These are phyloP conservation scores for Cyclotella atomus DNA, from an alignment of 108 stramenopile species.

Conservation along the genomic window DNA sequence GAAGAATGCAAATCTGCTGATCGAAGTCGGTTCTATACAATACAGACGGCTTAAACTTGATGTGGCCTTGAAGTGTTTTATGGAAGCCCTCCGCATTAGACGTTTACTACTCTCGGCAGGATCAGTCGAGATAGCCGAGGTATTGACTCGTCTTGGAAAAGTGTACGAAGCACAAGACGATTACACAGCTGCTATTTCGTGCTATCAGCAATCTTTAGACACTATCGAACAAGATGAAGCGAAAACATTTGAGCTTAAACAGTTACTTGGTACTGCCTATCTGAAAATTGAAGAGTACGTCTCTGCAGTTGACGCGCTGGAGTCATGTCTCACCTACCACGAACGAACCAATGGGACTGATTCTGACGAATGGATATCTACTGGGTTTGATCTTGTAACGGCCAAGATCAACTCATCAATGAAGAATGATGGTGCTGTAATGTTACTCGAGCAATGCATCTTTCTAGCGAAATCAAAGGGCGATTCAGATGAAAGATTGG, in stretches of 20 bases:
- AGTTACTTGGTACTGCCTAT: constrained; percentile 36
- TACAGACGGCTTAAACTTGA: constrained; percentile 32
- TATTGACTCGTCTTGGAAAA: constrained; percentile 34
- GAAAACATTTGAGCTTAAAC: constrained; percentile 12
- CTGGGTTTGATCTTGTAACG: constrained; percentile 38
- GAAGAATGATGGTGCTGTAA: constrained; percentile 24
- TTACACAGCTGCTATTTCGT: constrained; percentile 24
- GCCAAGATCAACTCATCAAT: constrained; percentile 18
- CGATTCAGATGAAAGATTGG: constrained; percentile 7
- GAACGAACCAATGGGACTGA: constrained; percentile 16
- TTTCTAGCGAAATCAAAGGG: constrained; percentile 17
- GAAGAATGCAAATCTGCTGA: constrained; percentile 54
- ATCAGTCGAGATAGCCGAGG: constrained; percentile 42
- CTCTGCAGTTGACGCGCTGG: constrained; percentile 28
- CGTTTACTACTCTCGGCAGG: constrained; percentile 15
- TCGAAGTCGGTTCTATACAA: constrained; percentile 53
- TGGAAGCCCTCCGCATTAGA: constrained; percentile 49
- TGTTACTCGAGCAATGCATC: constrained; percentile 33
- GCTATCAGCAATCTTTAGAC: constrained; percentile 43
- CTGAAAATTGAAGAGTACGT: constrained; percentile 21
- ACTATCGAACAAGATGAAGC: constrained; percentile 35
- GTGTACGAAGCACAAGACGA: constrained; percentile 25
- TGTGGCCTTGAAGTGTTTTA: constrained; percentile 49
- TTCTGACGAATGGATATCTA: constrained; percentile 40
- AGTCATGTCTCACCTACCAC: constrained; percentile 32